Conservation (phyloP, 345 rosid species). For the Streptanthus diversifolius region DNA sequence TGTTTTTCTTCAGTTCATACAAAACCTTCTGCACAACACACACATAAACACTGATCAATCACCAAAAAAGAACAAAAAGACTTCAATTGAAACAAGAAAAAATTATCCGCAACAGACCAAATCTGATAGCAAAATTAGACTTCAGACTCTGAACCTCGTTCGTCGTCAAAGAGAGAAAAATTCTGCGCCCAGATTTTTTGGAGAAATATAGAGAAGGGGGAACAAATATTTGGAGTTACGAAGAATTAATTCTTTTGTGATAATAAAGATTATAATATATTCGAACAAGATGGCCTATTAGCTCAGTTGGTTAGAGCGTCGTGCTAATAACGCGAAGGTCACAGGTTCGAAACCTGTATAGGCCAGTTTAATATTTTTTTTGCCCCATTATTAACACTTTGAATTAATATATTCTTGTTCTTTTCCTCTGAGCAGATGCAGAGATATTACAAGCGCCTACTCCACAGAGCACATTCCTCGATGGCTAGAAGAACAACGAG, state of each 20-base stretch:
- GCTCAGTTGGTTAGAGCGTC: slow-evolving; percentile 93
- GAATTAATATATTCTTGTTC: too few species aligned
- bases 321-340: slow-evolving; percentile 96
- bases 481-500: slow-evolving; percentile 61
- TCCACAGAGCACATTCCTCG: slow-evolving; percentile 74
- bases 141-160: background rate
- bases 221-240: background rate
- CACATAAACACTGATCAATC: background rate
- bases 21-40: slow-evolving; percentile 3
- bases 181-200: background rate
- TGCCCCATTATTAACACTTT: too few species aligned
- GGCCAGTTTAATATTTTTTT: slow-evolving; percentile 45
- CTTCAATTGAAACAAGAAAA: background rate
- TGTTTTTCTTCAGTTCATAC: slow-evolving; percentile 9
- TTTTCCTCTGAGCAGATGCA: slow-evolving; percentile 37
- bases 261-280: too few species aligned
- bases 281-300: slow-evolving; percentile 34
- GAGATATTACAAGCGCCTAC: slow-evolving; percentile 67
- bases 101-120: background rate
- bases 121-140: background rate
- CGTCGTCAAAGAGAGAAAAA: background rate
- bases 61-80: background rate
- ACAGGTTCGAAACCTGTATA: slow-evolving; percentile 71
- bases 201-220: background rate
- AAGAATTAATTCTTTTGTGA: background rate